Evolutionary conservation across 331 rosid genomes (phyloP).

Genomic region (Stylosanthes scabra): DNA sequence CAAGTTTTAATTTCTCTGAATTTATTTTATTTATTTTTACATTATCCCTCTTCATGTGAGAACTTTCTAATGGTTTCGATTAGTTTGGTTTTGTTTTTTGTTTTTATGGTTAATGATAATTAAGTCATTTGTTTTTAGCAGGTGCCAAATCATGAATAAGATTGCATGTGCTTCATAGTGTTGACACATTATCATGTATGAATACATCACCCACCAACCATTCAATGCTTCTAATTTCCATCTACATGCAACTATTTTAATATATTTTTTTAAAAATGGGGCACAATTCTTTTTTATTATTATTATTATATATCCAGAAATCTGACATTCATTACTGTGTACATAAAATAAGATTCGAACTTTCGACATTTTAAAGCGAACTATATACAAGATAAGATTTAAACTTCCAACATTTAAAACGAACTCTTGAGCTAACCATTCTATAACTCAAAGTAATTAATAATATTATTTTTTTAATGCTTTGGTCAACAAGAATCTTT

Average conservation of each 20-base stretch:
- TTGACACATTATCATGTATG: conserved; percentile 3
- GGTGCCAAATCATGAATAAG: conserved; percentile 4
- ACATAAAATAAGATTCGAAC: too few relatives aligned
- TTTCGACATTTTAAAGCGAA: too few relatives aligned
- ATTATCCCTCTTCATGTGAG: conserved; percentile 29
- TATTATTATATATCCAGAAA: too few relatives aligned
- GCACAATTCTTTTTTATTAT: not conserved
- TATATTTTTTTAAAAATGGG: too few relatives aligned
- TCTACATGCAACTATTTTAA: conserved; percentile 38
- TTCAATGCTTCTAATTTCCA: conserved; percentile 30
- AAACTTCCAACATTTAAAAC: too few relatives aligned
- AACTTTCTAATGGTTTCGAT: not conserved
- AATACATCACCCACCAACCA: conserved; percentile 31
- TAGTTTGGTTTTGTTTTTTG: too few relatives aligned
- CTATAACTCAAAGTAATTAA: too few relatives aligned
- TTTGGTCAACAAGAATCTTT: not conserved
- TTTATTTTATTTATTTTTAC: not conserved
- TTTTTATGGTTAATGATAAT: not conserved
- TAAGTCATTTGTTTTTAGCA: conserved; percentile 32
- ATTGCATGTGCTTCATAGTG: conserved; percentile 28
- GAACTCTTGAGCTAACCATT: too few relatives aligned
- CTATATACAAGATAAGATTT: too few relatives aligned
- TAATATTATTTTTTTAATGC: too few relatives aligned
- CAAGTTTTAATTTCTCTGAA: too few relatives aligned
- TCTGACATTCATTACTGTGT: too few relatives aligned